phyloP scores from a whole-genome alignment of 805 yeast species.

The Lipomyces yamadae region DNA sequence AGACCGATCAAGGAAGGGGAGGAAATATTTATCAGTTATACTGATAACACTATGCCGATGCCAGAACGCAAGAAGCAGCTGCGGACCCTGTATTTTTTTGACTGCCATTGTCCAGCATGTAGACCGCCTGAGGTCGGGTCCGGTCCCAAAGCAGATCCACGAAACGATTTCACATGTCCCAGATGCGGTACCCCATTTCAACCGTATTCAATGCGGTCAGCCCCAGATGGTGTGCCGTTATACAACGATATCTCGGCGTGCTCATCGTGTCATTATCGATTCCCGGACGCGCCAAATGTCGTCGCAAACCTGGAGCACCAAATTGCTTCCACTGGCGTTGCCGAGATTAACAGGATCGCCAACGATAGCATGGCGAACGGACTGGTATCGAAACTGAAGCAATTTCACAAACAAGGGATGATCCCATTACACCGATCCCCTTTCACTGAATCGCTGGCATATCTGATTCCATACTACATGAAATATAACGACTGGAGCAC shows the following conservation, averaged over 20 bases:
- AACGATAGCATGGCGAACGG: background rate
- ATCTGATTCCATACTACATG: conserved; percentile 7
- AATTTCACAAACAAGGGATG: conserved; percentile 1
- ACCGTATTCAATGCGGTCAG: conserved; percentile 9
- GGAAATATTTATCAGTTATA: conserved; percentile 31
- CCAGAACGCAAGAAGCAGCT: conserved; percentile 12
- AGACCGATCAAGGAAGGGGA: conserved; percentile 24
- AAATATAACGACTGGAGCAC: conserved; percentile 7
- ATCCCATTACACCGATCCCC: conserved; percentile 22
- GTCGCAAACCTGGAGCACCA: conserved; percentile 4
- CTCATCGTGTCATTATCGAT: conserved; percentile 11
- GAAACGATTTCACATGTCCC: conserved; percentile 23
- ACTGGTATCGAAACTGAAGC: background rate
- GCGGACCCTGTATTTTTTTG: conserved; percentile 21
- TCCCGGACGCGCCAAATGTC: conserved; percentile 13
- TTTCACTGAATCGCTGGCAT: background rate
- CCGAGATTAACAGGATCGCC: background rate
- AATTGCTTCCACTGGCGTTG: background rate
- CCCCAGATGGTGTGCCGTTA: background rate
- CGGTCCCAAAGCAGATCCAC: background rate
- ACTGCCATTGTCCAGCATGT: conserved; percentile 20
- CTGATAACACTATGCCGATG: conserved; percentile 23
- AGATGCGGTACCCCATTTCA: conserved; percentile 15
- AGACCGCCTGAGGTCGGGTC: conserved; percentile 8
- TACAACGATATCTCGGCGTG: conserved; percentile 15